Evolutionary conservation across 768 basidiomycete species (phyloP).

Genomic region (Mycena amicta): DNA sequence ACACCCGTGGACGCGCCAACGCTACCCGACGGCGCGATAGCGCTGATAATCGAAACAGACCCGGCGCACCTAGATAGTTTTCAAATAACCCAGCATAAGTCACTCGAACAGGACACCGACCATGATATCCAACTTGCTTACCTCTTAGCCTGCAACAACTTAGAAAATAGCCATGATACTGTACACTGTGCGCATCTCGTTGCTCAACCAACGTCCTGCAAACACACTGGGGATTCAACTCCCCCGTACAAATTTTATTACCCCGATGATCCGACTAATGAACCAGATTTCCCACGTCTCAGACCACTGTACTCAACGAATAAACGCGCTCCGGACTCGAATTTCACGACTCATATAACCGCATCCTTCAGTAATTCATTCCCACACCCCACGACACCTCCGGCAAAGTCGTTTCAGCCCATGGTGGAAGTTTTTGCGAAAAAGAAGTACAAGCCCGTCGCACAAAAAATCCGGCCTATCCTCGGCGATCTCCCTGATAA

Average conservation of each 20-base stretch:
- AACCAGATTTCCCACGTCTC: too few relatives aligned
- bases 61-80: background rate
- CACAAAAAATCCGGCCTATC: too few relatives aligned
- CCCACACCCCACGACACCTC: too few relatives aligned
- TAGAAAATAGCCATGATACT: background rate
- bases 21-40: slow-evolving; percentile 5
- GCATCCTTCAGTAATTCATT: slow-evolving; percentile 15
- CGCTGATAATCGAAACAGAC: background rate
- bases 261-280: too few relatives aligned
- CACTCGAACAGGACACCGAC: background rate
- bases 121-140: background rate
- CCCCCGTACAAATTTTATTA: background rate
- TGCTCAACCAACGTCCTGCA: background rate
- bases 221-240: background rate
- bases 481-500: slow-evolving; percentile 17
- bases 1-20: too few relatives aligned
- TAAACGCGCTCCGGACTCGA: background rate
- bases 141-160: background rate
- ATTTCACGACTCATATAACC: background rate
- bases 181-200: background rate
- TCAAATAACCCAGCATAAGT: background rate
- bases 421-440: too few relatives aligned
- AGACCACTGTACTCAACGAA: too few relatives aligned
- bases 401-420: too few relatives aligned
- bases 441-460: too few relatives aligned